Evolutionary conservation across 495 filamentous ascomycete species (phyloP).

Genomic region (Aspergillus kassunensis): DNA sequence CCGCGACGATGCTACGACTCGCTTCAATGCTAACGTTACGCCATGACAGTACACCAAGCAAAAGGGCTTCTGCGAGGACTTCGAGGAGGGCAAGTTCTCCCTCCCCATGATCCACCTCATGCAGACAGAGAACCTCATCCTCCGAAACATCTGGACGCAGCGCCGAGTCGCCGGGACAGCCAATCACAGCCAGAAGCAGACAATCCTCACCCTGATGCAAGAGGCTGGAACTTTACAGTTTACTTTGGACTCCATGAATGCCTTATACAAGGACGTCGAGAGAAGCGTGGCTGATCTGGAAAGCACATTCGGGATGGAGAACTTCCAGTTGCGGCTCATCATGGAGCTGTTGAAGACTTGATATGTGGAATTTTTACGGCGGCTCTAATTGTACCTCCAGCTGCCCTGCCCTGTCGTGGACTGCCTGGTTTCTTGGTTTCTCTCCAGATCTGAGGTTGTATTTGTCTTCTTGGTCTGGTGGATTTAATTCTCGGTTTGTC

Average conservation of each 20-base stretch:
- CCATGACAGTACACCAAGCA: slow-evolving; percentile 20
- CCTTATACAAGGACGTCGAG: neutral
- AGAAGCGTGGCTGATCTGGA: neutral
- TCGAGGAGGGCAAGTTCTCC: slow-evolving; percentile 38
- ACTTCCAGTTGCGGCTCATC: slow-evolving; percentile 9
- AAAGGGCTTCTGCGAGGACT: slow-evolving; percentile 37
- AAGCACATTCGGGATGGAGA: slow-evolving; percentile 1
- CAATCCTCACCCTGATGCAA: slow-evolving; percentile 6
- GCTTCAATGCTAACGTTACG: neutral
- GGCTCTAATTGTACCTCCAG: no score
- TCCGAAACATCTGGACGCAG: slow-evolving; percentile 6
- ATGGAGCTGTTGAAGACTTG: slow-evolving; percentile 9
- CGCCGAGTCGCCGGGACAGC: slow-evolving; percentile 1
- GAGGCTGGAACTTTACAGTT: neutral
- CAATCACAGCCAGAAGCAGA: neutral
- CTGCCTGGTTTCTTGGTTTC: no score
- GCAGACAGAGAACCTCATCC: neutral
- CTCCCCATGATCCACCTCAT: slow-evolving; percentile 28
- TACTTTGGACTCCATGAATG: neutral
- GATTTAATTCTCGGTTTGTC: no score
- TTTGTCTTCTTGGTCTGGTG: no score
- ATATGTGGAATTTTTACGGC: no score
- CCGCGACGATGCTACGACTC: no score
- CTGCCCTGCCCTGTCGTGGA: no score
- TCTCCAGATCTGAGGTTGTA: no score